phyloP scores from a whole-genome alignment of 768 basidiomycete genomes.

The Termitomyces sp. region DNA sequence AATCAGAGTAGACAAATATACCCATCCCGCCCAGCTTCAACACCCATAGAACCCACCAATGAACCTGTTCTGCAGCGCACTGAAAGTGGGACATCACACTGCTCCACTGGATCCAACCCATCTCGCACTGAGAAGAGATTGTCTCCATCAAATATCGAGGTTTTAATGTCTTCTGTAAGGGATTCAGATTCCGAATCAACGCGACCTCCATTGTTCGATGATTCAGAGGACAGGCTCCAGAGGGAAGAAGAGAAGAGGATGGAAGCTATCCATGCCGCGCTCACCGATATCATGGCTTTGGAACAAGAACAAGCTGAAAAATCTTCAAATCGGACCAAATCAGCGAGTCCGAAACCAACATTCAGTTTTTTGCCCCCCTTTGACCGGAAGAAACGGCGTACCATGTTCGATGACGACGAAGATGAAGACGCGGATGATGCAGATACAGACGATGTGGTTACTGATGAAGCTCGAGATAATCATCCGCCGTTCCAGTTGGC shows the following conservation, averaged over 20 bases:
- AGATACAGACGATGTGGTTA: slow-evolving; percentile 36
- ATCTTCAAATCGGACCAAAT: background rate
- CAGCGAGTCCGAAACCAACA: slow-evolving; percentile 1
- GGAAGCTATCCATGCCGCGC: slow-evolving; percentile 94
- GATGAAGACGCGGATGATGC: slow-evolving; percentile 44
- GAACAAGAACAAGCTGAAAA: slow-evolving; percentile 48
- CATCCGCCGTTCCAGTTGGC: slow-evolving; percentile 67
- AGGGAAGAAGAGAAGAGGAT: slow-evolving; percentile 79
- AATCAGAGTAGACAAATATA: slow-evolving; percentile 12
- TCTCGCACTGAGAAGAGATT: slow-evolving; percentile 19
- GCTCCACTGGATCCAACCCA: slow-evolving; percentile 24
- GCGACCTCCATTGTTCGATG: slow-evolving; percentile 76
- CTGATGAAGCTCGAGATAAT: slow-evolving; percentile 35
- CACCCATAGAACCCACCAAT: slow-evolving; percentile 27
- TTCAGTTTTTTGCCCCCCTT: slow-evolving; percentile 1
- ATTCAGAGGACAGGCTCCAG: slow-evolving; percentile 67
- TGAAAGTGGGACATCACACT: slow-evolving; percentile 33
- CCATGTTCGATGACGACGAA: slow-evolving; percentile 35
- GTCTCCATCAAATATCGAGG: slow-evolving; percentile 62
- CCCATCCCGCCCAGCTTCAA: slow-evolving; percentile 8
- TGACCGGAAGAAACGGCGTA: slow-evolving; percentile 20
- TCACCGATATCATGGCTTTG: slow-evolving; percentile 92
- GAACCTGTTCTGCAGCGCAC: slow-evolving; percentile 35
- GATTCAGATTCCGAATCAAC: slow-evolving; percentile 48
- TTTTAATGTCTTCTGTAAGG: slow-evolving; percentile 71